These are phyloP conservation scores for Populus simonii DNA, from an alignment of 345 rosid genomes.

Conservation along the genomic window DNA sequence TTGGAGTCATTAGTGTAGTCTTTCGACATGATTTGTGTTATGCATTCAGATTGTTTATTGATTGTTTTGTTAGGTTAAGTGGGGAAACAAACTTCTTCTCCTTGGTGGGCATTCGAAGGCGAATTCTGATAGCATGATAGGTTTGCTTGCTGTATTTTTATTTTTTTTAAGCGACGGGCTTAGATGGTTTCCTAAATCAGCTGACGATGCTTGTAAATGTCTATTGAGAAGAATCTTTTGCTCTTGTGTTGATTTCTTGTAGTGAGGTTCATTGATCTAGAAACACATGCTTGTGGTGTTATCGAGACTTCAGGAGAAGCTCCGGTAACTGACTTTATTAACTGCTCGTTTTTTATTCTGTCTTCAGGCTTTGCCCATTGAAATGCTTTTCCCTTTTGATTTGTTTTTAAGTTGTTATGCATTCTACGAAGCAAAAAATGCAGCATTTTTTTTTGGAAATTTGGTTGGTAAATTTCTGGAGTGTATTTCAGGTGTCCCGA, in stretches of 20 bases:
- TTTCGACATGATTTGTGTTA: conserved; percentile 3
- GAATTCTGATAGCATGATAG: conserved; percentile 53
- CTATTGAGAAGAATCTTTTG: conserved; percentile 20
- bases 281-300: conserved; percentile 55
- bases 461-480: conserved; percentile 16
- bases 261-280: conserved; percentile 78
- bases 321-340: conserved; percentile 50
- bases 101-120: conserved; percentile 81
- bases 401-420: background rate
- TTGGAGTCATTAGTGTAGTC: background rate
- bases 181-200: conserved; percentile 1
- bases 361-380: background rate
- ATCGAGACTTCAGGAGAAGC: conserved; percentile 64
- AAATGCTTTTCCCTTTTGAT: background rate
- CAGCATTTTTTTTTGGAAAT: background rate
- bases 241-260: conserved; percentile 25
- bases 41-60: background rate
- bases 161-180: conserved; percentile 8
- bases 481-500: conserved; percentile 66
- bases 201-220: conserved; percentile 2
- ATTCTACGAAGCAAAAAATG: background rate
- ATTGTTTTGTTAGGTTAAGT: conserved; percentile 54
- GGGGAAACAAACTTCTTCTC: conserved; percentile 77
- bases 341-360: background rate
- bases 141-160: conserved; percentile 36